Evolutionary conservation across 257 asterid genomes (phyloP).

Genomic region (Echites panduratus): DNA sequence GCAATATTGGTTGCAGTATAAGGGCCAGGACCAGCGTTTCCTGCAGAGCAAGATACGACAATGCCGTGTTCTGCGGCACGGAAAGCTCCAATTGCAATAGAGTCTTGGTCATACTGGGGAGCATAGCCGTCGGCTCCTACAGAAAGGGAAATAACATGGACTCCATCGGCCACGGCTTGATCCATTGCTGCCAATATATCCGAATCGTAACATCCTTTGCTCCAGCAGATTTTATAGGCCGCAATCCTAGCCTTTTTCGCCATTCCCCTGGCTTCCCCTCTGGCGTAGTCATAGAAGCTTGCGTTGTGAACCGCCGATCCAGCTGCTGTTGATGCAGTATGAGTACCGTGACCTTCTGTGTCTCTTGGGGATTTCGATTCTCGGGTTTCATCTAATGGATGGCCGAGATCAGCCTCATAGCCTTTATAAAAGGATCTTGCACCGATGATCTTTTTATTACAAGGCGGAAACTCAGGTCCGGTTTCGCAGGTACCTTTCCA

Average conservation of each 20-base stretch:
- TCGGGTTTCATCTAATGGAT: conserved; percentile 33
- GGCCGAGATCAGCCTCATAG: conserved; percentile 38
- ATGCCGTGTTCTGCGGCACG: conserved; percentile 66
- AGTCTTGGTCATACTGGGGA: conserved; percentile 57
- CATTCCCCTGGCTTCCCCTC: conserved; percentile 93
- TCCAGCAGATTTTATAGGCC: conserved; percentile 80
- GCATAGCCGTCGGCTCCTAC: conserved; percentile 72
- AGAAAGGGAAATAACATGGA: conserved; percentile 71
- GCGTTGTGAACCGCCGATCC: conserved; percentile 73
- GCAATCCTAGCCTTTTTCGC: conserved; percentile 84
- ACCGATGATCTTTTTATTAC: conserved; percentile 74
- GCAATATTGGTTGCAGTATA: conserved; percentile 76
- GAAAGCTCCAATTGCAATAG: conserved; percentile 86
- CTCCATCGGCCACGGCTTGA: conserved; percentile 73
- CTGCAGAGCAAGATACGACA: conserved; percentile 89
- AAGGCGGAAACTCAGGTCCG: conserved; percentile 50
- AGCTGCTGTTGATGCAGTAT: conserved; percentile 88
- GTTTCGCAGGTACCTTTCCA: conserved; percentile 85
- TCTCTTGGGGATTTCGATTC: conserved; percentile 70
- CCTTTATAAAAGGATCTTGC: conserved; percentile 68
- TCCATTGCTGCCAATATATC: conserved; percentile 88
- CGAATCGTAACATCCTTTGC: conserved; percentile 68
- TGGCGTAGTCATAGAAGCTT: conserved; percentile 62
- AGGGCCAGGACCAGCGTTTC: conserved; percentile 74
- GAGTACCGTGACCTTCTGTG: conserved; percentile 97